Conservation (phyloP, 345 rosid species). For the Salix dunnii region DNA sequence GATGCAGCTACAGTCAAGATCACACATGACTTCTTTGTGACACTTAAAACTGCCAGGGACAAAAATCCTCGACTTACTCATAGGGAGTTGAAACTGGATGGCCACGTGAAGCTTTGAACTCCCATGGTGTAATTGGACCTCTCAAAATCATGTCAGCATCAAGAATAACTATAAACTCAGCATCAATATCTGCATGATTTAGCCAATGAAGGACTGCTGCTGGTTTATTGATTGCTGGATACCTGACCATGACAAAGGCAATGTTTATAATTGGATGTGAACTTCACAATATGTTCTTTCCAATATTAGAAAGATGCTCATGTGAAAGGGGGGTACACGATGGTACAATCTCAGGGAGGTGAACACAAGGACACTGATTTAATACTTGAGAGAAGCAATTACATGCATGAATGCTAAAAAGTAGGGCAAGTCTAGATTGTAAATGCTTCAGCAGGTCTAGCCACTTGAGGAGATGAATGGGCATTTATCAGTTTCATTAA, state of each 20-base stretch:
- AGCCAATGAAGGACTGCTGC: conserved; percentile 99
- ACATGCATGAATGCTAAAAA: neutral
- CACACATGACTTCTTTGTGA: neutral
- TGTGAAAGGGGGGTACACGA: neutral
- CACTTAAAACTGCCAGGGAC: neutral
- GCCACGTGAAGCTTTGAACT: conserved; percentile 83
- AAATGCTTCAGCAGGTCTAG: neutral
- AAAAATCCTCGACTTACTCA: conserved; percentile 49
- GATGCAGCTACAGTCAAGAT: conserved; percentile 2
- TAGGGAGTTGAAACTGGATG: conserved; percentile 98
- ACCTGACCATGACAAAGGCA: conserved; percentile 50
- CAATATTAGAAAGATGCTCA: too few species aligned
- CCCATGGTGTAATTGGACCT: conserved; percentile 98
- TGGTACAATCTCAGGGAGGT: neutral
- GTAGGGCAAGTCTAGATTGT: neutral
- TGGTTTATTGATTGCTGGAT: conserved; percentile 98
- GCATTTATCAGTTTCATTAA: neutral
- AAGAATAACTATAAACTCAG: conserved; percentile 87
- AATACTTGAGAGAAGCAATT: neutral
- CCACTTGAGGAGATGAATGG: neutral
- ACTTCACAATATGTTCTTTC: too few species aligned
- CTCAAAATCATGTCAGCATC: conserved; percentile 98
- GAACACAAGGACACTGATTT: neutral
- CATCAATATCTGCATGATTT: conserved; percentile 80
- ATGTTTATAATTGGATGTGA: neutral